Conservation (phyloP, 2,329 filamentous ascomycete genomes). For the Tolypocladium paradoxum region DNA sequence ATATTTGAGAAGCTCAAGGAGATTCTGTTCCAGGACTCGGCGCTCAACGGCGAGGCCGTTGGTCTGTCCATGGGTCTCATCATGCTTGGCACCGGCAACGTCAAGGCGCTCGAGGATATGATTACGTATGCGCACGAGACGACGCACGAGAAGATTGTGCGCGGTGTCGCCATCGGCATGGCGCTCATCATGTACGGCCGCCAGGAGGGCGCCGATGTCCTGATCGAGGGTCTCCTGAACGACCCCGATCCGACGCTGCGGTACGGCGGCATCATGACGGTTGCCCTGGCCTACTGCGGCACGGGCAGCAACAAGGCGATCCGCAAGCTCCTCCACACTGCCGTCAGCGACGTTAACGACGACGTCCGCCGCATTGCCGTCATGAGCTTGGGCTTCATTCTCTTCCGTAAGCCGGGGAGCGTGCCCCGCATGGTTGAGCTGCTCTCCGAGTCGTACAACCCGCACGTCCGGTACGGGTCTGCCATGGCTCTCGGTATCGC, state of each 20-base stretch:
- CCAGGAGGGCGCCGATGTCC: conserved; percentile 86
- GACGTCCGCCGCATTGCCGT: conserved; percentile 93
- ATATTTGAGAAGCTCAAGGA: conserved; percentile 87
- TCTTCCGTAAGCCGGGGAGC: conserved; percentile 94
- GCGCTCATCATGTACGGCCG: conserved; percentile 96
- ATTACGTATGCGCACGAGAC: conserved; percentile 96
- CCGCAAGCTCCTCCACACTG: conserved; percentile 85
- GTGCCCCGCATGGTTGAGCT: conserved; percentile 98
- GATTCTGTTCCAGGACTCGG: conserved; percentile 86
- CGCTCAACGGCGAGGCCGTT: conserved; percentile 92
- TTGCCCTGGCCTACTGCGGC: conserved; percentile 92
- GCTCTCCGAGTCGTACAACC: conserved; percentile 96
- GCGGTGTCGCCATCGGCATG: conserved; percentile 91
- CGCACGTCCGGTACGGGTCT: conserved; percentile 93
- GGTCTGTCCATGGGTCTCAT: conserved; percentile 94
- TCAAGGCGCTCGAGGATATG: conserved; percentile 90
- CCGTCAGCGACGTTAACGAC: conserved; percentile 96
- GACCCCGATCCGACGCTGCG: conserved; percentile 89
- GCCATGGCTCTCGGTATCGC: conserved; percentile 98
- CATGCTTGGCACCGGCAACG: conserved; percentile 96
- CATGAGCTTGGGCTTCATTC: conserved; percentile 95
- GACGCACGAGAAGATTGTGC: conserved; percentile 97
- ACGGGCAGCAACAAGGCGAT: conserved; percentile 98
- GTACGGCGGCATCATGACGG: conserved; percentile 98
- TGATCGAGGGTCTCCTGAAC: conserved; percentile 86